phyloP scores from a whole-genome alignment of 768 basidiomycete species.

The Boletus sp. region DNA sequence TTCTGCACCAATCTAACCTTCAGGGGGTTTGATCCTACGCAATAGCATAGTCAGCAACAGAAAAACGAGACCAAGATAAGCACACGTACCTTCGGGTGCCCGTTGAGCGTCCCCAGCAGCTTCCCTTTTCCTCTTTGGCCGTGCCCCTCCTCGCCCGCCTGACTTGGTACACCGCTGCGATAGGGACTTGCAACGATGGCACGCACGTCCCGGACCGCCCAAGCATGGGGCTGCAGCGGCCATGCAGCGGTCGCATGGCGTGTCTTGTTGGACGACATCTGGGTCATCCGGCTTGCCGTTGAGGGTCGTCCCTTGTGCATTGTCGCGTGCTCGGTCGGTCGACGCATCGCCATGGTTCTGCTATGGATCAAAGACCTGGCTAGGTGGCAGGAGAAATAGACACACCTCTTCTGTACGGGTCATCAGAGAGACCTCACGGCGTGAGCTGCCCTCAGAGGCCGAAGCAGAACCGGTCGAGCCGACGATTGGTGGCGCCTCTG shows the following conservation, averaged over 20 bases:
- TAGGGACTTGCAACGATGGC: not conserved
- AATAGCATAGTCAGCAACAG: not conserved
- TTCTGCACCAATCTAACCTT: not conserved
- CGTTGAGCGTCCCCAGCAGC: not conserved
- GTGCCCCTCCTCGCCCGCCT: not conserved
- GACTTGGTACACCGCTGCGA: not conserved
- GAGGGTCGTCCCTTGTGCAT: not conserved
- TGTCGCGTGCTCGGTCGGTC: too few species aligned
- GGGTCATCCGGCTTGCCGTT: not conserved
- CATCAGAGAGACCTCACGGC: too few species aligned
- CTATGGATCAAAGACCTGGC: too few species aligned
- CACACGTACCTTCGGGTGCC: not conserved
- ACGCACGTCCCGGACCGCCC: not conserved
- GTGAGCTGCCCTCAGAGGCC: too few species aligned
- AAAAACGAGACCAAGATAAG: not conserved
- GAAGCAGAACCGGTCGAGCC: too few species aligned
- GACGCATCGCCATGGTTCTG: not conserved
- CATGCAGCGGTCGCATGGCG: not conserved
- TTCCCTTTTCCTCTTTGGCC: not conserved
- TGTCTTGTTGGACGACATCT: not conserved
- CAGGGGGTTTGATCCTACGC: not conserved
- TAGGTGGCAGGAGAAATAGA: too few species aligned
- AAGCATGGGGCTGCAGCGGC: not conserved
- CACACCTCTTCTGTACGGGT: too few species aligned
- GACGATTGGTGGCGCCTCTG: too few species aligned